Evolutionary conservation across 768 basidiomycete genomes (phyloP), one percentile per base, ranked within the genome.

Genomic region (Boletus speciosus): DNA sequence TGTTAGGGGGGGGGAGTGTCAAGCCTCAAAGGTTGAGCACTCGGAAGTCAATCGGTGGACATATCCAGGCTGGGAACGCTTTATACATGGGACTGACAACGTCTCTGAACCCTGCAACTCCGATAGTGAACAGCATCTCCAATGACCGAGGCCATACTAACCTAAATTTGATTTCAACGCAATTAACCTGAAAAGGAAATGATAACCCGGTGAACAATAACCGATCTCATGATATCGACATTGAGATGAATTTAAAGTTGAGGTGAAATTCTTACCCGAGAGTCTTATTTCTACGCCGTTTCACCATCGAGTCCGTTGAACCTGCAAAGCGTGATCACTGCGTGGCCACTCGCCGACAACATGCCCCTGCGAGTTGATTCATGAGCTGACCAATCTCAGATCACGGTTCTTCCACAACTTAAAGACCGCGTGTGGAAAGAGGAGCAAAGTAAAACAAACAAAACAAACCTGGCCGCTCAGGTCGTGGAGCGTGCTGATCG

Each of bases 81-180:
- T 70, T 70, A 69, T 69, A 69, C 68, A 68, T 64, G 57, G 56
- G 58, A 55, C 45, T 66, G 68, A 59, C 67, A 64, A 66, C 45
- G 55, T 49, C 58, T 55, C 50, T 51, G 51, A 55, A 51, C 52
- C 59, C 55, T 59, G 49, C 58, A 69, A 70, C 67, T 69, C 67
- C 67, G 67, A 70, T 68, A 55, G 62, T 61, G 55, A 61, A 57
- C 51, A 52, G 37, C 60, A 54, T 49, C 53, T 59, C 58, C 61
- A 66, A 66, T 68, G 66, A 66, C 63, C 65, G 65, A 66, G 65
- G 65, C 48, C 56, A 62, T 58, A 66, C 60, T 50, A 62, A 68
- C 67, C 64, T 59, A 70, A 68, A 66, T 62, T 60, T 64, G 65
- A 66, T 66, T 66, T 63, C 61, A 45, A 60, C 53, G 44, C 38